Evolutionary conservation across 371 early-diverging fungal genomes (phyloP).

Genomic region (Apophysomyces sp.): DNA sequence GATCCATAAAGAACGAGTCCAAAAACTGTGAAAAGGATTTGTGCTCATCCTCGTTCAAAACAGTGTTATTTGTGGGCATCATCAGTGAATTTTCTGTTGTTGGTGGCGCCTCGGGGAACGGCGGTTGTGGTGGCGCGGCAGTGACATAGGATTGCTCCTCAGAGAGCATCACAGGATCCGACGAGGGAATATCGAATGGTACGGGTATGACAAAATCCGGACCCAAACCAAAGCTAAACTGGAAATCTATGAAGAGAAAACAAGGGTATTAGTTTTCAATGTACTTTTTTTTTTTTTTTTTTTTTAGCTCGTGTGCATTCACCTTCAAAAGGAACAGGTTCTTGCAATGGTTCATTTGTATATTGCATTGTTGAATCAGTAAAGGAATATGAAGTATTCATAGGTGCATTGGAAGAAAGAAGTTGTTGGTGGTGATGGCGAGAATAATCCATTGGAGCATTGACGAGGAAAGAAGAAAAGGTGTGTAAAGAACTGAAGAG

Average conservation of each 20-base stretch:
- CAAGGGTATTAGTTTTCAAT: neutral
- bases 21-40: constrained; percentile 41
- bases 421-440: constrained; percentile 7
- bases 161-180: constrained; percentile 3
- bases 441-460: constrained; percentile 12
- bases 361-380: constrained; percentile 4
- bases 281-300: neutral
- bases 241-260: constrained; percentile 29
- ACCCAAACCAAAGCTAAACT: constrained; percentile 48
- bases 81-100: constrained; percentile 4
- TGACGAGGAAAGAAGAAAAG: constrained; percentile 2
- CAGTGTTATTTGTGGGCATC: constrained; percentile 5
- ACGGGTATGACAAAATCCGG: constrained; percentile 49
- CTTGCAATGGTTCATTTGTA: constrained; percentile 29
- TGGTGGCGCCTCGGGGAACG: neutral
- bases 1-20: constrained; percentile 44
- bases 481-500: neutral
- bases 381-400: neutral
- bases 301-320: constrained; percentile 1
- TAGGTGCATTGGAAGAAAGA: neutral
- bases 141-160: constrained; percentile 5
- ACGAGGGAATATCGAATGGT: constrained; percentile 38
- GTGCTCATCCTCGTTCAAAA: constrained; percentile 46
- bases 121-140: constrained; percentile 1
- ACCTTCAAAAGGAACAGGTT: constrained; percentile 54